Conservation (phyloP, 176 grass and related monocot species). For the Tuctoria greenei region DNA sequence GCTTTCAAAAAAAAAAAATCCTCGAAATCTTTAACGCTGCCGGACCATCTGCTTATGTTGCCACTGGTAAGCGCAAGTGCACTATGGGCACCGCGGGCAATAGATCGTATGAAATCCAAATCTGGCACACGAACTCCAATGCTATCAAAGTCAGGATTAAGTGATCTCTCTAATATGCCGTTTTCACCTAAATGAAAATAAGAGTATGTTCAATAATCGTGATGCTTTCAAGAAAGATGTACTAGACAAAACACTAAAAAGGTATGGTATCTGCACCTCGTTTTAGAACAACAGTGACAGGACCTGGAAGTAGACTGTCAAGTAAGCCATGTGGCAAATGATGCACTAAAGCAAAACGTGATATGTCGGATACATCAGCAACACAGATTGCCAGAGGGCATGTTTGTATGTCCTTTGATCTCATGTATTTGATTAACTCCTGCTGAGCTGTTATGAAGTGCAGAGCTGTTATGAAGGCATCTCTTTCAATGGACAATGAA, state of each 20-base stretch:
- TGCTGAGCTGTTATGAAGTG: conserved; percentile 85
- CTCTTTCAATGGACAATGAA: conserved; percentile 34
- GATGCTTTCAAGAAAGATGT: conserved; percentile 18
- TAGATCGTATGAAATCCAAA: conserved; percentile 66
- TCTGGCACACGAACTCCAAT: conserved; percentile 84
- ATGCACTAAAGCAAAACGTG: conserved; percentile 73
- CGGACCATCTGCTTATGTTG: conserved; percentile 67
- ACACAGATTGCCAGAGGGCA: conserved; percentile 88
- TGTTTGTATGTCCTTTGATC: conserved; percentile 81
- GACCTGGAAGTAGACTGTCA: conserved; percentile 78
- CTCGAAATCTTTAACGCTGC: conserved; percentile 70
- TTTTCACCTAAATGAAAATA: conserved; percentile 49
- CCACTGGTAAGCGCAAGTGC: conserved; percentile 91
- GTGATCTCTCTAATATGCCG: conserved; percentile 72
- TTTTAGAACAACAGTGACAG: conserved; percentile 85
- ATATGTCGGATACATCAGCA: conserved; percentile 80
- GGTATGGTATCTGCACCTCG: conserved; percentile 59
- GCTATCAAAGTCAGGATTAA: conserved; percentile 86
- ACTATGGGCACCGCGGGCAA: conserved; percentile 74
- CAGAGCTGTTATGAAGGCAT: too few relatives aligned
- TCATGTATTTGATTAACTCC: conserved; percentile 82
- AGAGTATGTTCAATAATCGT: conserved; percentile 9
- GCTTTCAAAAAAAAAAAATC: too few relatives aligned
- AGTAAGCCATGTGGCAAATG: conserved; percentile 81
- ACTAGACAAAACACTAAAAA: not conserved